phyloP scores from a whole-genome alignment of 768 basidiomycete species.

The Pleurotus giganteus region DNA sequence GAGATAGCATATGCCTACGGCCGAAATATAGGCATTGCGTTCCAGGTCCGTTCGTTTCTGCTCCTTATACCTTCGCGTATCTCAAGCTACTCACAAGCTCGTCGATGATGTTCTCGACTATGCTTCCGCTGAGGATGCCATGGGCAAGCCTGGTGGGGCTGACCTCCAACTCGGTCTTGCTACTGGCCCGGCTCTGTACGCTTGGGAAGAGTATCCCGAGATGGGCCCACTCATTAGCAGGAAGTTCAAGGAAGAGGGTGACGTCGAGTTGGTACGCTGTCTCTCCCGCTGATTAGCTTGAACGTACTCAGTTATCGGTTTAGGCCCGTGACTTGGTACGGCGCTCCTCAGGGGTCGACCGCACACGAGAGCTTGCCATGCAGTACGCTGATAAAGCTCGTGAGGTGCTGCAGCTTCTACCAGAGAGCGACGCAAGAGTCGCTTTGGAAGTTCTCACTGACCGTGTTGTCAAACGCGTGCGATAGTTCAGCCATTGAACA shows the following conservation, averaged over 20 bases:
- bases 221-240: conserved; percentile 81
- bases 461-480: conserved; percentile 60
- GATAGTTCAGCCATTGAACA: conserved; percentile 26
- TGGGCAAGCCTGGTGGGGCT: conserved; percentile 91
- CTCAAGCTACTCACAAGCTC: conserved; percentile 49
- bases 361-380: conserved; percentile 74
- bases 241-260: conserved; percentile 73
- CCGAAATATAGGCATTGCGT: conserved; percentile 73
- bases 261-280: conserved; percentile 68
- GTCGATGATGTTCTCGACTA: conserved; percentile 97
- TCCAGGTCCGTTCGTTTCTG: conserved; percentile 29
- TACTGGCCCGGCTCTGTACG: conserved; percentile 92
- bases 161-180: conserved; percentile 83
- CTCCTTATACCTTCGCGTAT: neutral
- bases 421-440: conserved; percentile 75
- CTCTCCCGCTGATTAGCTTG: neutral
- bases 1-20: conserved; percentile 92
- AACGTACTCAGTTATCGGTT: neutral
- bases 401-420: conserved; percentile 65
- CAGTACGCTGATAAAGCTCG: conserved; percentile 76
- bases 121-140: conserved; percentile 65
- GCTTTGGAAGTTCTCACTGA: conserved; percentile 76
- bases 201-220: conserved; percentile 91
- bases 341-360: conserved; percentile 70
- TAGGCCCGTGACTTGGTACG: conserved; percentile 71